These are phyloP conservation scores for Groenewaldozyma tartarivorans DNA, from an alignment of 805 yeast species.

Conservation along the genomic window DNA sequence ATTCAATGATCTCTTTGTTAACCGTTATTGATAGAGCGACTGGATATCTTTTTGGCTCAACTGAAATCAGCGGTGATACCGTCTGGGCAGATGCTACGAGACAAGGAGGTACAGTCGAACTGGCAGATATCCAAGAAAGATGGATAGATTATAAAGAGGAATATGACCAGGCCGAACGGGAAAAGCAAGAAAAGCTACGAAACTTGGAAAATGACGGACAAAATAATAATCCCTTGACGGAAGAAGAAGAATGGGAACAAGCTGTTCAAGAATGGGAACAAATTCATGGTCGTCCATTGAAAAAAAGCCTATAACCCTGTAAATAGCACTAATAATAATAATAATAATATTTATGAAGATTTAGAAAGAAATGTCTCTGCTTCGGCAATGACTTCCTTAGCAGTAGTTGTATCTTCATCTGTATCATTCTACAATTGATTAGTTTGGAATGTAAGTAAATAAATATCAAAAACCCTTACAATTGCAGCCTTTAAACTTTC, in stretches of 20 bases:
- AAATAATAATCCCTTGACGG: constrained; percentile 14
- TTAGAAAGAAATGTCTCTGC: constrained; percentile 14
- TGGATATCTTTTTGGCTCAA: constrained; percentile 87
- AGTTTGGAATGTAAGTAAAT: no score
- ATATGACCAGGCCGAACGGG: constrained; percentile 58
- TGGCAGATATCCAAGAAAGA: constrained; percentile 79
- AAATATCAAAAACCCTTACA: no score
- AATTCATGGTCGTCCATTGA: no score
- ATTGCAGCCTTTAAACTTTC: constrained; percentile 32
- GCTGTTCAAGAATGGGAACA: constrained; percentile 53
- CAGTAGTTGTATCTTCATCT: constrained; percentile 19
- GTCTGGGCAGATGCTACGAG: constrained; percentile 96
- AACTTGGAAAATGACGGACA: constrained; percentile 22
- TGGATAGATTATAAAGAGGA: constrained; percentile 82
- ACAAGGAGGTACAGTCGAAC: constrained; percentile 44
- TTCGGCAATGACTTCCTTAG: constrained; percentile 17
- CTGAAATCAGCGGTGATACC: constrained; percentile 94
- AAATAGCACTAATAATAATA: not conserved
- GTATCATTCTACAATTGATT: constrained; percentile 21
- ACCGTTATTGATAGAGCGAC: constrained; percentile 79
- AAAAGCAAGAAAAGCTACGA: constrained; percentile 24
- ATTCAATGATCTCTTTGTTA: constrained; percentile 77
- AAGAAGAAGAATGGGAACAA: constrained; percentile 63
- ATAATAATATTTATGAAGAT: not conserved
- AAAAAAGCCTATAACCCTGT: not conserved